Evolutionary conservation across 148 eudicot genomes (phyloP).

Genomic region (Beta vulgaris): DNA sequence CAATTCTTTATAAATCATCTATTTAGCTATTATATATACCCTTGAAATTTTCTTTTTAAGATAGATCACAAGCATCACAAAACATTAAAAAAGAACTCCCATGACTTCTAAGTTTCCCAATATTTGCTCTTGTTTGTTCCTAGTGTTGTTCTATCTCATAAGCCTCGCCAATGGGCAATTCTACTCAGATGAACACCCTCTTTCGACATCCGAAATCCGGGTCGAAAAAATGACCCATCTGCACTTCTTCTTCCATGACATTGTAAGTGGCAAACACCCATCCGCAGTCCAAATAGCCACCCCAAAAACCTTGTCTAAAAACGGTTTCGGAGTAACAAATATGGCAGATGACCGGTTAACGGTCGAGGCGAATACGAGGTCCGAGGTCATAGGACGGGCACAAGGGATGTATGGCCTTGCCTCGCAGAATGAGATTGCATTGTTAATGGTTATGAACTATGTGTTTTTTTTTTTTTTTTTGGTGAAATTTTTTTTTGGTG

Average conservation of each 20-base stretch:
- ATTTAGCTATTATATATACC: too few species aligned
- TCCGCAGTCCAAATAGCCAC: slow-evolving; percentile 38
- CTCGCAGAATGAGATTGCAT: slow-evolving; percentile 14
- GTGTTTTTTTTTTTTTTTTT: too few species aligned
- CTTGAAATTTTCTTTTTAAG: too few species aligned
- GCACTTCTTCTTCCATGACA: slow-evolving; percentile 49
- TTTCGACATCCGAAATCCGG: neutral
- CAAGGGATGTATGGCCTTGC: slow-evolving; percentile 48
- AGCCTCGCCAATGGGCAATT: neutral
- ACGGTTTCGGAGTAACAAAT: too few species aligned
- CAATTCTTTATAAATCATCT: too few species aligned
- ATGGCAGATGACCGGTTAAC: slow-evolving; percentile 51
- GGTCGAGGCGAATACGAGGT: slow-evolving; percentile 23
- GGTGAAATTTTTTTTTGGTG: too few species aligned
- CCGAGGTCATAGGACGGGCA: slow-evolving; percentile 43
- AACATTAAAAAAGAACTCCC: neutral
- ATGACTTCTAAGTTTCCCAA: slow-evolving; percentile 14
- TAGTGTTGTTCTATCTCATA: neutral
- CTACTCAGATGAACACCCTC: slow-evolving; percentile 8
- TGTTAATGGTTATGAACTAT: slow-evolving; percentile 45
- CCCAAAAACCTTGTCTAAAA: too few species aligned
- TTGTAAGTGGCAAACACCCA: slow-evolving; percentile 38
- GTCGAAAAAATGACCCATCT: slow-evolving; percentile 36
- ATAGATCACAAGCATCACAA: neutral
- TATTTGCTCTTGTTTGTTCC: neutral